Conservation (phyloP, 2,329 filamentous ascomycete genomes). For the Myriosclerotinia curreyana region DNA sequence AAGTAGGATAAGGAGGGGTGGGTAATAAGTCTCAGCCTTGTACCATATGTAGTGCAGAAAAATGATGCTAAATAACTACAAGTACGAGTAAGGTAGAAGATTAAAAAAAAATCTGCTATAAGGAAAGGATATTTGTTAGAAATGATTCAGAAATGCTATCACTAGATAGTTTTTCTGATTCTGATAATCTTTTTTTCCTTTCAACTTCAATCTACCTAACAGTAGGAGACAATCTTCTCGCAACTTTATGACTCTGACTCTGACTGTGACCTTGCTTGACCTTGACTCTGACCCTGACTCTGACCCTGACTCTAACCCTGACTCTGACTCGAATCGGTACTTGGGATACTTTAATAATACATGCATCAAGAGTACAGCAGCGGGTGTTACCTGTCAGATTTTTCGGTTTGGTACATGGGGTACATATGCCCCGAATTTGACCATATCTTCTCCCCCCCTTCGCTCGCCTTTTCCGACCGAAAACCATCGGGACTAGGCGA, state of each 20-base stretch:
- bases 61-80: background rate
- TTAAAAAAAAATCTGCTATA: background rate
- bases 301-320: too few species aligned
- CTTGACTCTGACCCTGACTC: background rate
- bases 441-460: background rate
- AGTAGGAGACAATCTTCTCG: background rate
- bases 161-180: conserved; percentile 4
- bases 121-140: background rate
- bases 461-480: background rate
- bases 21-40: conserved; percentile 12
- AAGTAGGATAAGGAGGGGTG: background rate
- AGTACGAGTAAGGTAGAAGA: background rate
- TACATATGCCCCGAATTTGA: conserved; percentile 6
- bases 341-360: background rate
- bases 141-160: conserved; percentile 6
- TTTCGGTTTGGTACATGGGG: conserved; percentile 4
- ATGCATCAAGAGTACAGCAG: conserved; percentile 13
- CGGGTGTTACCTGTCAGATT: conserved; percentile 21
- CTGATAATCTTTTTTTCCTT: background rate
- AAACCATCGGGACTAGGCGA: background rate
- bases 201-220: background rate
- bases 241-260: background rate
- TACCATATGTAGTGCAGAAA: background rate
- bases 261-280: too few species aligned
- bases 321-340: conserved; percentile 3